Percentiles rank a stretch among this genome's conserved stretches.
phyloP scores from a whole-genome alignment of 179 eudicot species.

The Silene vulgaris region DNA sequence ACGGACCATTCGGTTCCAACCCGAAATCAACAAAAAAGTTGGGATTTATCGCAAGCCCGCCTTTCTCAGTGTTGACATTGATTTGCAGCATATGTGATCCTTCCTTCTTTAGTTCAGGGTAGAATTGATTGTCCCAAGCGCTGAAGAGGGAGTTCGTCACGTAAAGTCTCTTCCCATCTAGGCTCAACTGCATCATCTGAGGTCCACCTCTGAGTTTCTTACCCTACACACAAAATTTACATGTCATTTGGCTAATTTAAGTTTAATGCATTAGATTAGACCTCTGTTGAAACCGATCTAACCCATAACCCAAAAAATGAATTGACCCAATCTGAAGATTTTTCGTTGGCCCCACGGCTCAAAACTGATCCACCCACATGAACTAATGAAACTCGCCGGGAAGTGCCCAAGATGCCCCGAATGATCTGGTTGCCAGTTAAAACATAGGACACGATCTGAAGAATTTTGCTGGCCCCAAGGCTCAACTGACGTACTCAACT shows the following conservation, averaged over 20 bases:
- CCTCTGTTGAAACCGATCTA: too few species aligned
- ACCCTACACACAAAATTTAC: constrained; percentile 40
- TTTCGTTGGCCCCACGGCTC: too few species aligned
- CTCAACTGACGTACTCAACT: too few species aligned
- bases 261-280: not conserved
- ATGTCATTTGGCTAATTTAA: not conserved
- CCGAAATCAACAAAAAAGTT: constrained; percentile 84
- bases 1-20: constrained; percentile 86
- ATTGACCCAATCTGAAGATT: too few species aligned
- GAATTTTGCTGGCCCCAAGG: too few species aligned
- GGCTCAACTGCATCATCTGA: constrained; percentile 92
- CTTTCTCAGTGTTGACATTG: constrained; percentile 74
- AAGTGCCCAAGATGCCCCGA: too few species aligned
- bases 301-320: too few species aligned
- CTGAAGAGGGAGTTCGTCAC: constrained; percentile 92
- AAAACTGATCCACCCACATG: too few species aligned
- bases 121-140: constrained; percentile 85
- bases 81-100: constrained; percentile 91
- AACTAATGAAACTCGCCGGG: too few species aligned
- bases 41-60: constrained; percentile 74
- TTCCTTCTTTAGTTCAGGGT: constrained; percentile 72
- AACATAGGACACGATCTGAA: too few species aligned
- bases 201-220: constrained; percentile 85
- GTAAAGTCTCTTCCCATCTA: constrained; percentile 88
- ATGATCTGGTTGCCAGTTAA: too few species aligned